phyloP scores from a whole-genome alignment of 371 early-diverging fungal genomes.

The Mortierella sp. region DNA sequence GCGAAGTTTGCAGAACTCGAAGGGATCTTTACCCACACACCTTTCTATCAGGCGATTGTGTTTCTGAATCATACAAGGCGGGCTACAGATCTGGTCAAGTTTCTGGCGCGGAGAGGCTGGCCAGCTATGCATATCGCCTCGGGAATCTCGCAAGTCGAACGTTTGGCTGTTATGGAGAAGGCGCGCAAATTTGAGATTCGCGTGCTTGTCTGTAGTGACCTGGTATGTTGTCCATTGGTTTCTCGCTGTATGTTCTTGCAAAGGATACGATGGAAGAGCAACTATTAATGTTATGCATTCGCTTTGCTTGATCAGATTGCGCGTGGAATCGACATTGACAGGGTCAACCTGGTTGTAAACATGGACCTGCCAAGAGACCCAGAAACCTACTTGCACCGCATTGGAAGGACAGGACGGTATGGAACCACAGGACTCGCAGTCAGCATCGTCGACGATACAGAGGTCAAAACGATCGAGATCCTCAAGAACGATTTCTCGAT shows the following conservation, averaged over 20 bases:
- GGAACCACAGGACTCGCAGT: constrained; percentile 63
- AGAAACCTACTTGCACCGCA: constrained; percentile 76
- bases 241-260: neutral
- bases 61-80: constrained; percentile 72
- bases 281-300: neutral
- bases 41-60: constrained; percentile 77
- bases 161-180: constrained; percentile 73
- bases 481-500: constrained; percentile 42
- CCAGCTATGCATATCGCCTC: constrained; percentile 68
- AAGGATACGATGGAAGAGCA: neutral
- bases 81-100: constrained; percentile 66
- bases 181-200: constrained; percentile 78
- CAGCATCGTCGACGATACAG: constrained; percentile 58
- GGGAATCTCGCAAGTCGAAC: constrained; percentile 67
- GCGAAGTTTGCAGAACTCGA: constrained; percentile 67
- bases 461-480: constrained; percentile 49
- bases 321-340: constrained; percentile 75
- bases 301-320: constrained; percentile 56
- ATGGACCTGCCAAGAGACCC: constrained; percentile 71
- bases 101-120: constrained; percentile 73
- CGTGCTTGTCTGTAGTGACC: constrained; percentile 83
- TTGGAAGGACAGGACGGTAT: constrained; percentile 82
- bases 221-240: constrained; percentile 60
- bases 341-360: constrained; percentile 76
- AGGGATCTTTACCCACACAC: constrained; percentile 63